These are phyloP conservation scores for Phoma herbarum DNA, from an alignment of 2,329 filamentous ascomycete species.

Conservation along the genomic window DNA sequence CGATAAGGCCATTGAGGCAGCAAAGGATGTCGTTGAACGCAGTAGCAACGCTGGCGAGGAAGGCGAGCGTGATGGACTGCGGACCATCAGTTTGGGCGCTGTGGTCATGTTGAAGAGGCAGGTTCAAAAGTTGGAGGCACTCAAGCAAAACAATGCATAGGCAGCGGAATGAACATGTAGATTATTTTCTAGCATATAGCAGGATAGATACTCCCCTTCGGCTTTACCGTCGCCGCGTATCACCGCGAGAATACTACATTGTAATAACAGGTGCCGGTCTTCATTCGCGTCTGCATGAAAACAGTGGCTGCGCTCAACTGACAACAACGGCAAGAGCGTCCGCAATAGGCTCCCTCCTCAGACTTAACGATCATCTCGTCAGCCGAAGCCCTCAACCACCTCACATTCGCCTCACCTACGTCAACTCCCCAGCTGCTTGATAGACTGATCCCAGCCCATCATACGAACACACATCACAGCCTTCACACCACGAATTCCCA, in stretches of 20 bases:
- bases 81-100: constrained; percentile 59
- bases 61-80: constrained; percentile 55
- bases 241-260: background rate
- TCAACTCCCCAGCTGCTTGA: no score
- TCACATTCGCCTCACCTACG: no score
- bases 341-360: no score
- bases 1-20: constrained; percentile 54
- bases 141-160: constrained; percentile 26
- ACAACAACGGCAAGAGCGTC: no score
- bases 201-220: constrained; percentile 1
- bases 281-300: no score
- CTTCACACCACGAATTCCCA: no score
- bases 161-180: constrained; percentile 1
- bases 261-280: background rate
- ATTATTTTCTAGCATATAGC: constrained; percentile 3
- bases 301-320: no score
- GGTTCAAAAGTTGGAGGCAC: constrained; percentile 49
- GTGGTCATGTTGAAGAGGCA: constrained; percentile 54
- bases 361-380: no score
- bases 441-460: no score
- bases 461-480: no score
- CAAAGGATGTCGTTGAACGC: constrained; percentile 53
- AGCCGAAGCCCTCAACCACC: no score
- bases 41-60: constrained; percentile 45
- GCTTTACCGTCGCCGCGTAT: background rate